phyloP scores from a whole-genome alignment of 805 yeast genomes.

The Candida awuae region DNA sequence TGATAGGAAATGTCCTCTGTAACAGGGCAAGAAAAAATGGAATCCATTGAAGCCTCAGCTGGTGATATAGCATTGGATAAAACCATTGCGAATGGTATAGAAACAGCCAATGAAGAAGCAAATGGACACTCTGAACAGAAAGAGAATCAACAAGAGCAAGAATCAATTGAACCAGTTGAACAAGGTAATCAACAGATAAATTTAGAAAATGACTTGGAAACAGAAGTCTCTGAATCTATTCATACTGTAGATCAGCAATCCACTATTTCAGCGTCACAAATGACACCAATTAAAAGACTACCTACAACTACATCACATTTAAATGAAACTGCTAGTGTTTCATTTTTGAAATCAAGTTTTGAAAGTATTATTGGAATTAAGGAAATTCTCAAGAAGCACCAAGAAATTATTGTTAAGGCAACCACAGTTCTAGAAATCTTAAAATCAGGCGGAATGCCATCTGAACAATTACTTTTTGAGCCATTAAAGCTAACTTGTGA shows the following conservation, averaged over 20 bases:
- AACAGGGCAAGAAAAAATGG: no score
- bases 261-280: constrained; percentile 2
- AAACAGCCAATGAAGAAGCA: no score
- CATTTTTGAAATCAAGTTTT: constrained; percentile 28
- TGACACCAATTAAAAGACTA: constrained; percentile 7
- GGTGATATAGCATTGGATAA: no score
- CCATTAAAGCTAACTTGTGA: constrained; percentile 74
- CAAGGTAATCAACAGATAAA: not conserved
- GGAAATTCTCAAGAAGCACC: constrained; percentile 36
- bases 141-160: not conserved
- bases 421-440: constrained; percentile 38
- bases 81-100: no score
- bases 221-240: constrained; percentile 3
- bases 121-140: no score
- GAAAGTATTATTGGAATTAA: constrained; percentile 26
- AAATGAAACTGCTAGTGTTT: constrained; percentile 17
- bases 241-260: constrained; percentile 8
- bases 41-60: no score
- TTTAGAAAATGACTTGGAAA: not conserved
- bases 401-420: constrained; percentile 29
- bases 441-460: constrained; percentile 33
- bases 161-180: not conserved
- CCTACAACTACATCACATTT: constrained; percentile 7
- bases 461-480: constrained; percentile 56
- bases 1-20: no score